Base-by-base conservation (phyloP, 2,329 filamentous ascomycete species). In the Scorias spongiosa region DNA sequence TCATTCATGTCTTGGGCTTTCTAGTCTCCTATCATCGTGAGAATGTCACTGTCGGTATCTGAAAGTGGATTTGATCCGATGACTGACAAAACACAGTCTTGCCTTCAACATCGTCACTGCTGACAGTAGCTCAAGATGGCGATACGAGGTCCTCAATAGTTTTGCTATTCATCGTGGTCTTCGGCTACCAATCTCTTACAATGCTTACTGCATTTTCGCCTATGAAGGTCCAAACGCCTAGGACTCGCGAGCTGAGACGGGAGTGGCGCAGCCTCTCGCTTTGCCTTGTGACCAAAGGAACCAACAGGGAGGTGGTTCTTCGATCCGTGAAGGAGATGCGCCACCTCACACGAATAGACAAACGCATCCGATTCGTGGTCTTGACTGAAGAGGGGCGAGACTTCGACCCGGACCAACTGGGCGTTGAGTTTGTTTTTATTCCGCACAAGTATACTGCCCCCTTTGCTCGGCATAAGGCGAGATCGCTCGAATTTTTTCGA, bases 401-500 rank as follows among this genome's bases (percentile, higher is more conserved):
- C 15, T 39, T 42, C 29, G 10, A 28, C 10, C 2, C 29, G 14
- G 30, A n/a, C 7, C 15, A 42, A 2, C 39, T 45, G 5, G 39
- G 34, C 2, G 39, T 42, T 2, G 43, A 45, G 10, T 20, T 42
- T 30, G 36, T 38, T 10, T 38, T 38, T 30, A 32, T 45, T 12
- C 43, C 43, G 8, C 15, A 29, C 12, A 14, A 15, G 2, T 45
- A 28, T 17, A 7, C 9, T 5, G 18, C 39, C 2, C 32, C 40
- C 7, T 15, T 11, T 8, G 40, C 30, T 8, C 29, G 36, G 5
- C 38, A 45, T 30, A 45, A 45, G 29, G 39, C 43, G 15, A 20
- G 43, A 38, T 39, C 43, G 5, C 40, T 45, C 18, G 39, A 42
- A 15, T 45, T 42, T 40, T 45, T 42, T 29, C 39, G 43, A 14